Evolutionary conservation across 768 basidiomycete genomes (phyloP).

Genomic region (Lentinus brumalis): DNA sequence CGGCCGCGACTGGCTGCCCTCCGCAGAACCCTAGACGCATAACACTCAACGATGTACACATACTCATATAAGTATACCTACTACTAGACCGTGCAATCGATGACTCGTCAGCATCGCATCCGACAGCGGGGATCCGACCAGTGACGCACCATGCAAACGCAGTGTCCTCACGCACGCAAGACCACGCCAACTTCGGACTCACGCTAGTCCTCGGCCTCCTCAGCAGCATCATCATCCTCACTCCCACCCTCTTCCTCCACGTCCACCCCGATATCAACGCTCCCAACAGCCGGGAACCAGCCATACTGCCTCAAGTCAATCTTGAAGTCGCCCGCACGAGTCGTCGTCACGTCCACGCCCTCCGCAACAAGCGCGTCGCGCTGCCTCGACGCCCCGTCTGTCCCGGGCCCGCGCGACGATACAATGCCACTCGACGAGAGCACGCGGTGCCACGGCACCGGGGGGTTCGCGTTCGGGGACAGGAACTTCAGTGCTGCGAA

Average conservation of each 20-base stretch:
- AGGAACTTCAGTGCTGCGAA: constrained; percentile 77
- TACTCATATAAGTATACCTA: no score
- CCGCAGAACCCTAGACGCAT: no score
- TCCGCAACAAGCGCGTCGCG: constrained; percentile 76
- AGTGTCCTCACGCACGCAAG: no score
- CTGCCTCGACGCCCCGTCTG: constrained; percentile 76
- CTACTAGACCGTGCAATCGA: no score
- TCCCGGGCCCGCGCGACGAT: constrained; percentile 84
- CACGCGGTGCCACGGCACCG: constrained; percentile 84
- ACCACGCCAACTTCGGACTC: no score
- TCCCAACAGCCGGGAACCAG: constrained; percentile 59
- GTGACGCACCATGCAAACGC: no score
- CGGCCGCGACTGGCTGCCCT: no score
- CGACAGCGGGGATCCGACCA: no score
- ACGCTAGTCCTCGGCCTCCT: neutral
- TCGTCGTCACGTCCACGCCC: constrained; percentile 71
- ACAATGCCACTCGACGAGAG: constrained; percentile 69
- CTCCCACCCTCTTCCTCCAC: neutral
- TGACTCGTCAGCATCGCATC: no score
- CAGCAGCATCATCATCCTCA: neutral
- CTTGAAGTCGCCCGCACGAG: constrained; percentile 56
- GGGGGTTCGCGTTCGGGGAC: constrained; percentile 55
- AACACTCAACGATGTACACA: no score
- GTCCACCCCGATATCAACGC: constrained; percentile 19
- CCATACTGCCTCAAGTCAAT: constrained; percentile 61